Conservation (phyloP, 2,329 filamentous ascomycete species). For the Colletotrichum falcatum region DNA sequence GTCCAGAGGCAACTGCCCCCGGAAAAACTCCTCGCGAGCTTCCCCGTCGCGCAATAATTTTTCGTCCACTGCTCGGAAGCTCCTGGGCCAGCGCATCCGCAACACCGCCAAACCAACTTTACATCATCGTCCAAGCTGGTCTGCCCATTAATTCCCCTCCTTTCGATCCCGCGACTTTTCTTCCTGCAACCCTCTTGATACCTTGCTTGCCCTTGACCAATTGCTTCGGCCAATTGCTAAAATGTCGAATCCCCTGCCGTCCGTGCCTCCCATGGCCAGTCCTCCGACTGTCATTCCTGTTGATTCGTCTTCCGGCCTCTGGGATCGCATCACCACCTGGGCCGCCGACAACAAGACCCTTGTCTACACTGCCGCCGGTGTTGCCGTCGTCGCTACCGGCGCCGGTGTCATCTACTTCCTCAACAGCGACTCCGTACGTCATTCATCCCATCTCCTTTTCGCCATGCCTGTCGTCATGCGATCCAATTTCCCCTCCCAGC, state of each 20-base stretch:
- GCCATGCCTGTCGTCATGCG: constrained; percentile 27
- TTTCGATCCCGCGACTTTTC: constrained; percentile 21
- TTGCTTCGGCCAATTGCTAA: constrained; percentile 41
- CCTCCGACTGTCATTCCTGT: constrained; percentile 60
- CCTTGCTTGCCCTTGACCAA: constrained; percentile 43
- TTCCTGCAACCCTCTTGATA: constrained; percentile 23
- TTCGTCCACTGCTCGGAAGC: constrained; percentile 36
- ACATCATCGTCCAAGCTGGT: constrained; percentile 47
- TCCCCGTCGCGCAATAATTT: constrained; percentile 42
- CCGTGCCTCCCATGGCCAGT: constrained; percentile 58
- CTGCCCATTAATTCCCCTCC: constrained; percentile 33
- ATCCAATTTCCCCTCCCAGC: constrained; percentile 8
- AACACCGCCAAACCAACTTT: constrained; percentile 43
- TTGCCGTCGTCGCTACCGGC: constrained; percentile 90
- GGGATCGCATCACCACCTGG: constrained; percentile 93
- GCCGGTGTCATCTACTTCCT: constrained; percentile 96
- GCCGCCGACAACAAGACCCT: constrained; percentile 94
- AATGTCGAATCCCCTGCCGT: constrained; percentile 62
- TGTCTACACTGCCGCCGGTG: constrained; percentile 95
- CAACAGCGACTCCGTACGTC: constrained; percentile 66
- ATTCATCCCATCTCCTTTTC: constrained; percentile 44
- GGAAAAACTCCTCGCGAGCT: constrained; percentile 40
- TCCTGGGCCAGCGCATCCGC: constrained; percentile 34
- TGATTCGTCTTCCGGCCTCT: constrained; percentile 75
- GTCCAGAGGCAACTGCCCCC: constrained; percentile 21